Evolutionary conservation across 352 stramenopile genomes (phyloP).

Genomic region (Phytophthora pisi): DNA sequence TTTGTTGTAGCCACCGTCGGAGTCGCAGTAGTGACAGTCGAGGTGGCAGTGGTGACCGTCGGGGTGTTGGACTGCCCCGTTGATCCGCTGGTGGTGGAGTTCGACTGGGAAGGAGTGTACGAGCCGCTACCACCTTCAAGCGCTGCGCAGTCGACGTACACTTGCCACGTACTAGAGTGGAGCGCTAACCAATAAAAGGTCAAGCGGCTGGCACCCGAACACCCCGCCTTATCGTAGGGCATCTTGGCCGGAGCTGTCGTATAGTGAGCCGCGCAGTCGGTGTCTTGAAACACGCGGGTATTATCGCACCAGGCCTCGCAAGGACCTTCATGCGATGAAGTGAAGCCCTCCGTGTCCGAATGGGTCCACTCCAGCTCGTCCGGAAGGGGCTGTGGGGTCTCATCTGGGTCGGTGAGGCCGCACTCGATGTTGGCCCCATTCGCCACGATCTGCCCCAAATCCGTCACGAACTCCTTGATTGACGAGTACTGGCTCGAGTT

Average conservation of each 20-base stretch:
- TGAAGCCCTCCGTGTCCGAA: constrained; percentile 36
- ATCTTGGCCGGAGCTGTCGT: constrained; percentile 34
- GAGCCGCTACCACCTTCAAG: constrained; percentile 25
- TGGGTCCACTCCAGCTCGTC: constrained; percentile 44
- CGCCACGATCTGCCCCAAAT: constrained; percentile 17
- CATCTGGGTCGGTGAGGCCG: constrained; percentile 33
- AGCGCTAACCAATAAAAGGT: constrained; percentile 43
- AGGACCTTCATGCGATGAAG: constrained; percentile 37
- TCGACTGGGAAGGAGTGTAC: constrained; percentile 17
- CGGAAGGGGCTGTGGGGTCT: constrained; percentile 33
- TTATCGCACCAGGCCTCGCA: constrained; percentile 52
- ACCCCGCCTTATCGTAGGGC: constrained; percentile 31
- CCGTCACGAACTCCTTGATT: constrained; percentile 31
- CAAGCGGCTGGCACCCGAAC: constrained; percentile 27
- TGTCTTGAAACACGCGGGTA: constrained; percentile 39
- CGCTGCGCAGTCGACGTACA: constrained; percentile 36
- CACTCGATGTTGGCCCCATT: constrained; percentile 29
- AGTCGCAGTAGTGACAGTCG: constrained; percentile 4
- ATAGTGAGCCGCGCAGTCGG: constrained; percentile 37
- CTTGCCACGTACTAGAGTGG: constrained; percentile 40
- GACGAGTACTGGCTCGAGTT: constrained; percentile 29
- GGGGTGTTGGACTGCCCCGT: constrained; percentile 13
- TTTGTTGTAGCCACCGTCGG: constrained; percentile 2
- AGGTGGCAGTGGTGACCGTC: constrained; percentile 16
- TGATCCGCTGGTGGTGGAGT: constrained; percentile 20